Percentiles rank a stretch among this genome's conserved stretches.
Conservation (phyloP, 2,329 filamentous ascomycete species). For the Ceratocystiopsis minuta region DNA sequence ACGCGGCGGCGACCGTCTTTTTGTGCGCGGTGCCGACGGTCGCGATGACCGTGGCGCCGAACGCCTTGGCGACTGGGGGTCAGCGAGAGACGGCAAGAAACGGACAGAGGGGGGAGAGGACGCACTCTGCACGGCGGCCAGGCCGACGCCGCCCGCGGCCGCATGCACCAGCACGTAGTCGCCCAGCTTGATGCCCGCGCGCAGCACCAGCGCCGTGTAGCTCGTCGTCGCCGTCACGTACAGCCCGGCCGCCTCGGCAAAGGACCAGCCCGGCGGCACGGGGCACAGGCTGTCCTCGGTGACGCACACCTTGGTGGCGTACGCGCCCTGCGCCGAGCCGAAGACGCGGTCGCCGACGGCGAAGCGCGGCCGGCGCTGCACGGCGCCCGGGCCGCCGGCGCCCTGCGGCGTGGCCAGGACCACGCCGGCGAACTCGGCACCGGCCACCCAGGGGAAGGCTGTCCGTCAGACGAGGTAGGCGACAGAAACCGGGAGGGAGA, state of each 20-base stretch:
- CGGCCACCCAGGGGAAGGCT: conserved; percentile 73
- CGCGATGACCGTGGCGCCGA: conserved; percentile 81
- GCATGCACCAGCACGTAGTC: conserved; percentile 85
- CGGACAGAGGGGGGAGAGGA: background rate
- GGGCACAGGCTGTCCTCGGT: conserved; percentile 50
- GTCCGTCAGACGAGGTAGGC: background rate
- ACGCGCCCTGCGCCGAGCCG: conserved; percentile 71
- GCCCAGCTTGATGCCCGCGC: conserved; percentile 59
- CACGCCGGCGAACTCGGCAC: conserved; percentile 70
- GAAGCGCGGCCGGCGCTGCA: conserved; percentile 28
- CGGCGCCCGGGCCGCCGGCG: conserved; percentile 28
- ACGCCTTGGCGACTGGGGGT: conserved; percentile 57
- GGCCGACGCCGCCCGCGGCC: conserved; percentile 76
- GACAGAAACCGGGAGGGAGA: background rate
- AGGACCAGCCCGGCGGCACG: conserved; percentile 66
- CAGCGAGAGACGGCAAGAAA: background rate
- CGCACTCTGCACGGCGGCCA: conserved; percentile 67
- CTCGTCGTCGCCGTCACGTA: conserved; percentile 86
- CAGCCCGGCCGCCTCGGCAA: conserved; percentile 67
- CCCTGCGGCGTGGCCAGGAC: conserved; percentile 38
- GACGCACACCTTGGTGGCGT: conserved; percentile 57
- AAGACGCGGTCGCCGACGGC: conserved; percentile 70
- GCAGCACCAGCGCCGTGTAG: conserved; percentile 64
- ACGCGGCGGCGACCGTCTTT: conserved; percentile 57
- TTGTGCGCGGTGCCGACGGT: conserved; percentile 72